A percentile compares a stretch with the other conserved stretches of the same genome.
These are phyloP conservation scores for Yamadazyma olivae DNA, from an alignment of 805 yeast species.

Conservation along the genomic window DNA sequence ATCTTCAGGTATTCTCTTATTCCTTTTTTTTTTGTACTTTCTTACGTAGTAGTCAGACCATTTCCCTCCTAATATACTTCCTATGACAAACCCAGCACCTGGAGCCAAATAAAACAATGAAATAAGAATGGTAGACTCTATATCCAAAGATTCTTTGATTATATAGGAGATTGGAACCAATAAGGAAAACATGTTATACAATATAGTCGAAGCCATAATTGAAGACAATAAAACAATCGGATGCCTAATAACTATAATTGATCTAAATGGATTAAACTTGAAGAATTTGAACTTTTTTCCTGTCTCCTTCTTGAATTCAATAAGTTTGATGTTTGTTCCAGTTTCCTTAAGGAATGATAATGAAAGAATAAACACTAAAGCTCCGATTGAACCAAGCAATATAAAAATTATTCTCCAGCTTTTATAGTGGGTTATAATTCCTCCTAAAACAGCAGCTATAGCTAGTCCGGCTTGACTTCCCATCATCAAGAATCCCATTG, in stretches of 20 bases:
- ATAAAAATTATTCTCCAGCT: slow-evolving; percentile 52
- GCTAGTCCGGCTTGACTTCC: slow-evolving; percentile 54
- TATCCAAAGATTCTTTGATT: slow-evolving; percentile 49
- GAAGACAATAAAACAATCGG: slow-evolving; percentile 41
- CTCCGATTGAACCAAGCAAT: slow-evolving; percentile 44
- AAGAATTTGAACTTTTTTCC: slow-evolving; percentile 27
- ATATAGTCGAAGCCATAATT: slow-evolving; percentile 31
- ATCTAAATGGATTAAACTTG: slow-evolving; percentile 42
- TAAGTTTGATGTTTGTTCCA: slow-evolving; percentile 19
- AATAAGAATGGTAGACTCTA: slow-evolving; percentile 44
- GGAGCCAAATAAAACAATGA: slow-evolving; percentile 54
- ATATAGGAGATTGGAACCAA: slow-evolving; percentile 53
- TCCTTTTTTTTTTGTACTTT: slow-evolving; percentile 35
- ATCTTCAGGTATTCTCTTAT: slow-evolving; percentile 47
- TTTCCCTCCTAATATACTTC: slow-evolving; percentile 48
- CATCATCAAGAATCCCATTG: slow-evolving; percentile 44
- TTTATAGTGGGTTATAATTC: slow-evolving; percentile 46
- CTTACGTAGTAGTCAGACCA: slow-evolving; percentile 47
- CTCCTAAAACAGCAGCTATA: slow-evolving; percentile 50
- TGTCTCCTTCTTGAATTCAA: not conserved
- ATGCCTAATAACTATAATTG: slow-evolving; percentile 35
- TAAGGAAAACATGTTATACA: slow-evolving; percentile 48
- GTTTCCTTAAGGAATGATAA: slow-evolving; percentile 46
- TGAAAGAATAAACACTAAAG: slow-evolving; percentile 26
- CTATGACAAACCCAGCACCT: slow-evolving; percentile 48